phyloP scores from a whole-genome alignment of 1,284 basidiomycete species.

The Tremellales sp. region DNA sequence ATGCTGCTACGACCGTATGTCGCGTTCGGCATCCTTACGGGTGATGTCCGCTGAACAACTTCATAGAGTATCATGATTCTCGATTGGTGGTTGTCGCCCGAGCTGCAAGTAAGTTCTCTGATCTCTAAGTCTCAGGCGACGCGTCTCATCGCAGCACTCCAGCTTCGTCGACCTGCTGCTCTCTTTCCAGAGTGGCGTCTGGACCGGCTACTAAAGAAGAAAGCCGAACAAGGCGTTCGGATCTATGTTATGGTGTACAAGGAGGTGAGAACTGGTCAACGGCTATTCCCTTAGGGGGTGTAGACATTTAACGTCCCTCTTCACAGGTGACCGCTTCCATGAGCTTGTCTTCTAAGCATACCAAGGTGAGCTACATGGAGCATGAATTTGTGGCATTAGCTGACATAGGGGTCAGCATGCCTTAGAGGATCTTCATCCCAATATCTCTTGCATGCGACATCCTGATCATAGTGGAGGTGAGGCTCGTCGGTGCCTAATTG shows the following conservation, averaged over 20 bases:
- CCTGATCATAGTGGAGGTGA: constrained; percentile 83
- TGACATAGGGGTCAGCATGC: constrained; percentile 54
- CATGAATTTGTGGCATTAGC: no score
- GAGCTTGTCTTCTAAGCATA: constrained; percentile 78
- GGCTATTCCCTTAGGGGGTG: neutral
- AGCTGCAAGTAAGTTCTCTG: constrained; percentile 58
- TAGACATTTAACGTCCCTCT: constrained; percentile 5
- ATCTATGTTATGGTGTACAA: constrained; percentile 87
- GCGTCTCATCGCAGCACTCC: neutral
- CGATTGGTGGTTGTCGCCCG: constrained; percentile 85
- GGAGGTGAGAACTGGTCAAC: constrained; percentile 55
- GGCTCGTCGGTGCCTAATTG: constrained; percentile 46
- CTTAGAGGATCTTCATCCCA: constrained; percentile 75
- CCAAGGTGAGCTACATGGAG: constrained; percentile 62
- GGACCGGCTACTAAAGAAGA: constrained; percentile 74
- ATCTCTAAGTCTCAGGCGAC: constrained; percentile 9
- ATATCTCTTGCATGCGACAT: constrained; percentile 81
- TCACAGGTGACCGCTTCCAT: constrained; percentile 77
- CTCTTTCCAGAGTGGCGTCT: constrained; percentile 78
- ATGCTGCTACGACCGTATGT: constrained; percentile 51
- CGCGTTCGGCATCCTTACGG: neutral
- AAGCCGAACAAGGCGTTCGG: constrained; percentile 85
- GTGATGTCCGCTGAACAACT: constrained; percentile 6
- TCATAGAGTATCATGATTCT: constrained; percentile 61
- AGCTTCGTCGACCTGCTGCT: constrained; percentile 79